A percentile compares a stretch with the other conserved stretches of the same genome.
Evolutionary conservation across 108 stramenopile species (phyloP).

Genomic region (Phaeodactylum tricornutum): DNA sequence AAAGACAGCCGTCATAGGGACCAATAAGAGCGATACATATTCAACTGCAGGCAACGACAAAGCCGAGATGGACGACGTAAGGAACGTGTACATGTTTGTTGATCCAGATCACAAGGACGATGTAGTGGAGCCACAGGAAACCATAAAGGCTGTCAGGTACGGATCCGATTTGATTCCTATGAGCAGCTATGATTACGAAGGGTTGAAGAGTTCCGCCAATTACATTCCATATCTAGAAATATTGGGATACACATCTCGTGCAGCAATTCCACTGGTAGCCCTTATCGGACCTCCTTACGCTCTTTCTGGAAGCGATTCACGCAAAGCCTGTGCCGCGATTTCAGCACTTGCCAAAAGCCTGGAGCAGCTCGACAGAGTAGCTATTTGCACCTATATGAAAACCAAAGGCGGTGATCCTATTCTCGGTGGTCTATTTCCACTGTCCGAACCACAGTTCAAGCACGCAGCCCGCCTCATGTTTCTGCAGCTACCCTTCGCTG

Average conservation of each 20-base stretch:
- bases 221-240: slow-evolving; percentile 37
- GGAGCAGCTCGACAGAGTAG: slow-evolving; percentile 37
- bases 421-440: slow-evolving; percentile 62
- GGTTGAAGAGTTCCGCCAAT: slow-evolving; percentile 32
- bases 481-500: slow-evolving; percentile 67
- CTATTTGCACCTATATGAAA: slow-evolving; percentile 64
- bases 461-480: slow-evolving; percentile 33
- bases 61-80: slow-evolving; percentile 31
- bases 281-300: slow-evolving; percentile 59
- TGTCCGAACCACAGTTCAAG: slow-evolving; percentile 4
- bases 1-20: neutral
- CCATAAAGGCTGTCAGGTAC: slow-evolving; percentile 49
- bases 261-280: slow-evolving; percentile 20
- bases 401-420: slow-evolving; percentile 49
- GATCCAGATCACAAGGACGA: slow-evolving; percentile 32
- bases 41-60: neutral
- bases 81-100: slow-evolving; percentile 26
- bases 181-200: slow-evolving; percentile 55
- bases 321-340: slow-evolving; percentile 44
- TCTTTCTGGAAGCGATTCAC: slow-evolving; percentile 49
- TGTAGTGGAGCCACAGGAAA: slow-evolving; percentile 9
- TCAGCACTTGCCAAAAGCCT: slow-evolving; percentile 58
- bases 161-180: slow-evolving; percentile 67
- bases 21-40: neutral
- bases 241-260: slow-evolving; percentile 49